Evolutionary conservation across 129 eudicot genomes (phyloP), one percentile per base, ranked within the genome.

Genomic region (Deinandra increscens): DNA sequence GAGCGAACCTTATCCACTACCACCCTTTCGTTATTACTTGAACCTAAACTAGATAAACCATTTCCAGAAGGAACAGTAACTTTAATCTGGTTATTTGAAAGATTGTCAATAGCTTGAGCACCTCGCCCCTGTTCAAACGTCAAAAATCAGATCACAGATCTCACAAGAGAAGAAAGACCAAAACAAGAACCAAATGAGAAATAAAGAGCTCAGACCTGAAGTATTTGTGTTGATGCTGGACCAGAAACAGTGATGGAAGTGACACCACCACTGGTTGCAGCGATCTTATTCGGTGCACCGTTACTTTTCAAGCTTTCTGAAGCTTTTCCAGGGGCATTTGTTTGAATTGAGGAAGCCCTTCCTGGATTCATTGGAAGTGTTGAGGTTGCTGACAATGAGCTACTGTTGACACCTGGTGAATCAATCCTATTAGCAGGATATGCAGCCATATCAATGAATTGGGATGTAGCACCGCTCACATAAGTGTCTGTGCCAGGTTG

Each of bases 241-340:
- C 72, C 75, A 11, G 85, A 53, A 23, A 76, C 82, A 38, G 78
- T 72, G 73, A 73, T 75, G 4, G 90, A 65, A 46, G 71, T 68
- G 42, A 75, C 51, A 73, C 66, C 76, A 6, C 72, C 82, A 70
- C 71, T 69, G 10, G 68, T 39, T 10, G 55, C 61, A 41, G 83
- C 70, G 67, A 79, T 87, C 75, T 88, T 86, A 73, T 80, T 79
- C 6, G 80, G 31, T 36, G 79, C 91, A 46, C 67, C 74, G 44
- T 74, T 88, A 70, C 68, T 64, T 82, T 75, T 83, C 58, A 75
- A 58, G 39, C 88, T 83, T 10, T 81, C 91, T 23, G 91, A 45
- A n/a, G 61, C 79, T 74, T 71, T 83, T 0, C 51, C 73, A 44
- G 63, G 79, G 17, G 83, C 54, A 23, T 64, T 78, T 51, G 87